These are phyloP conservation scores for Coleophoma cylindrospora DNA, from an alignment of 2,329 filamentous ascomycete genomes.

Conservation along the genomic window DNA sequence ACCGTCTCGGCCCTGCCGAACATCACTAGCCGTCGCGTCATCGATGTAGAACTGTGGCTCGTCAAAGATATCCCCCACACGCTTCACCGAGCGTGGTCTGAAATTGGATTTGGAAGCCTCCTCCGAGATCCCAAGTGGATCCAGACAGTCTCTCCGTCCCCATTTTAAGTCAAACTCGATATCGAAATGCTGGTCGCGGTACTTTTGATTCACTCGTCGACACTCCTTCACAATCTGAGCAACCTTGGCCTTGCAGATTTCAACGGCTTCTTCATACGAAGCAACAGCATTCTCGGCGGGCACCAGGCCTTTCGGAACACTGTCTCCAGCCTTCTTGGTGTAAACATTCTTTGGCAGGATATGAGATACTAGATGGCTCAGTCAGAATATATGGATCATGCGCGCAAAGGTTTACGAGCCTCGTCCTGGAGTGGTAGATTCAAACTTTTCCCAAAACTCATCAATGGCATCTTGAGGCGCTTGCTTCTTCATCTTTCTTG, in stretches of 20 bases:
- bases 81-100: conserved; percentile 39
- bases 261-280: conserved; percentile 69
- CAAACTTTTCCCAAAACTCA: conserved; percentile 70
- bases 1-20: conserved; percentile 71
- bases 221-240: conserved; percentile 61
- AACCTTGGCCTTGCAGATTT: conserved; percentile 62
- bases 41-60: conserved; percentile 72
- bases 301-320: conserved; percentile 47
- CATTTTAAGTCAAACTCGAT: conserved; percentile 71
- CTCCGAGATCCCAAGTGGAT: not conserved
- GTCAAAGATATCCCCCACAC: conserved; percentile 72
- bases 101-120: not conserved
- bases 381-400: not conserved
- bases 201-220: conserved; percentile 75
- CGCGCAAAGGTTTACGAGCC: conserved; percentile 30
- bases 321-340: conserved; percentile 52
- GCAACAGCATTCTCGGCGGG: conserved; percentile 52
- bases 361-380: conserved; percentile 46
- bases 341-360: conserved; percentile 66
- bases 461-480: conserved; percentile 65
- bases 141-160: conserved; percentile 43
- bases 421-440: conserved; percentile 66
- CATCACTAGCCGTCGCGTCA: conserved; percentile 70
- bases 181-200: conserved; percentile 82
- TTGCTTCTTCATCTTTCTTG: conserved; percentile 40